Evolutionary conservation across 768 basidiomycete genomes (phyloP).

Genomic region (Amyloporia xantha): DNA sequence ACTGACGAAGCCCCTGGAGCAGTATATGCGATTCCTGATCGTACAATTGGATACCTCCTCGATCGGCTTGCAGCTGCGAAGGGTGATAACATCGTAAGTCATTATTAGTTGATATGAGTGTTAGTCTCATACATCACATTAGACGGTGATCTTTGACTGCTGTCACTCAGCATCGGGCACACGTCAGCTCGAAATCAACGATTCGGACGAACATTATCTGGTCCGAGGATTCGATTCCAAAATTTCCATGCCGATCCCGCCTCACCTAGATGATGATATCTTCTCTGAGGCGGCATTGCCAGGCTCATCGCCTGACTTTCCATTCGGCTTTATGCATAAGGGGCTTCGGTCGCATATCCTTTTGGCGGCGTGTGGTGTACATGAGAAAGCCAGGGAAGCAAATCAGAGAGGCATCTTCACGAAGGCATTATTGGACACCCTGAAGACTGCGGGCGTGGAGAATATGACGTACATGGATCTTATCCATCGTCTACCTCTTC

Average conservation of each 20-base stretch:
- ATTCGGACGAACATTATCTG: not conserved
- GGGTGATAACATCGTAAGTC: conserved; percentile 40
- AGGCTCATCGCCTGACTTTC: not conserved
- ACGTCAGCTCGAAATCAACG: conserved; percentile 17
- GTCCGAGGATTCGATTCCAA: too few species aligned
- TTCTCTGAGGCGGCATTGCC: not conserved
- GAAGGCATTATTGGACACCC: conserved; percentile 12
- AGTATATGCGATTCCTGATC: conserved; percentile 43
- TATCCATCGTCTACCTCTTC: conserved; percentile 14
- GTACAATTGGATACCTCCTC: conserved; percentile 32
- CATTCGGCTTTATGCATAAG: not conserved
- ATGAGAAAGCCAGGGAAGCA: conserved; percentile 15
- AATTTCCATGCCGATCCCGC: too few species aligned
- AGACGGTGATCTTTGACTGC: conserved; percentile 44
- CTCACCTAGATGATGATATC: too few species aligned
- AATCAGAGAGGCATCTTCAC: conserved; percentile 22
- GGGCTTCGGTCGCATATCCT: conserved; percentile 15
- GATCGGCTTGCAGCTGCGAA: conserved; percentile 30
- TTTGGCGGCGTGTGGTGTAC: conserved; percentile 13
- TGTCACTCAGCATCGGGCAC: conserved; percentile 36
- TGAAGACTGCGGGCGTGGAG: not conserved
- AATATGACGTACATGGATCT: conserved; percentile 22
- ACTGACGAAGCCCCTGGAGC: conserved; percentile 5
- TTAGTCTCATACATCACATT: not conserved
- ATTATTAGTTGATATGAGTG: too few species aligned